Evolutionary conservation across 345 rosid species (phyloP), one percentile per base, ranked within the genome.

Genomic region (Geranium rotundifolium): DNA sequence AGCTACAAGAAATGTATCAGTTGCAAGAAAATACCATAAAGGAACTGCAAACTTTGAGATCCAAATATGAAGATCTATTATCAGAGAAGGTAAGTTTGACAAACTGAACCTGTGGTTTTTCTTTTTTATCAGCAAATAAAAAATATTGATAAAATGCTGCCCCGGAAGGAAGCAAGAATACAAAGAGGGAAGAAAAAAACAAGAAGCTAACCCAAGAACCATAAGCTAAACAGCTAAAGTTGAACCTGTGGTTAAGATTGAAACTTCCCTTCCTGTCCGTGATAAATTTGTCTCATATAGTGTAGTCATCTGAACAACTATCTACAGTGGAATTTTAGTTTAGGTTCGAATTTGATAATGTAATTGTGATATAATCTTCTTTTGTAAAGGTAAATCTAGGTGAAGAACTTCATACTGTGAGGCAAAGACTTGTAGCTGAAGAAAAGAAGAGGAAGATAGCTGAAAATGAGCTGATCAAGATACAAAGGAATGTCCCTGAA

Each of bases 31-130:
- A 77, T 46, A 74, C 75, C 46, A 52, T 67, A 61, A 71, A 69
- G 66, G 86, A 88, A 70, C 81, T 91, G 59, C 84, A 79, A 61
- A 74, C 83, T 66, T 73, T 85, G 79, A 85, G 85, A 81, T 67
- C 79, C 37, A 83, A 81, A 56, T 70, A 75, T 54, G 67, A 77
- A 63, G 77, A 71, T 74, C 72, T 84, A 65, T 77, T 81, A 55
- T 69, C 72, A 54, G 86, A 86, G 78, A 88, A 86, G 90, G 98
- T 91, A 63, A 54, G 63, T 54, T 64, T 58, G 66, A 30, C 59
- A 46, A 29, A 29, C 61, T 30, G 16, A 17, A 29, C 29, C 16
- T 1, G 16, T 46, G 52, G 15, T 46, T 46, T 23, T 23, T 23
- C 27, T 23, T 23, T 23, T 23, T 23, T 23, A 23, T 23, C 27